These are phyloP conservation scores for Paspalum vaginatum DNA, from an alignment of 176 grass and related monocot genomes.

Conservation along the genomic window DNA sequence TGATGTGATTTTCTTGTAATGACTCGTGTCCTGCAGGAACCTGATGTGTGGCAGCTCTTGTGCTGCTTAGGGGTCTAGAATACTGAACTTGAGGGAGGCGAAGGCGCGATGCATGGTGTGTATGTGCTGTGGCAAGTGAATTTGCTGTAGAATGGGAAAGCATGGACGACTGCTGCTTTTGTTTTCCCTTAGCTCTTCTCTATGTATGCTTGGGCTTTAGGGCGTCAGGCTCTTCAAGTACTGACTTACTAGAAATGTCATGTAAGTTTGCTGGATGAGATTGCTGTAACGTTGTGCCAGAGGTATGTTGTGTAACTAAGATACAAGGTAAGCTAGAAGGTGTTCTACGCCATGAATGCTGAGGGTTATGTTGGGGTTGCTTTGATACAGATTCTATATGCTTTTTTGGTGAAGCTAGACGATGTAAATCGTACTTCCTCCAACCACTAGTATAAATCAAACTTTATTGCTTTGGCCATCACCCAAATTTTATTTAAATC, in stretches of 20 bases:
- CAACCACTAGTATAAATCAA: too few species aligned
- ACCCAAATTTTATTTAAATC: too few species aligned
- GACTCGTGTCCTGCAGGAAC: conserved; percentile 32
- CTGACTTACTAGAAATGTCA: neutral
- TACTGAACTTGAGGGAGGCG: conserved; percentile 1
- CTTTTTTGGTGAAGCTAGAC: neutral
- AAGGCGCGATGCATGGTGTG: neutral
- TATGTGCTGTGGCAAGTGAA: conserved; percentile 26
- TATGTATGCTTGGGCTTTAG: conserved; percentile 1
- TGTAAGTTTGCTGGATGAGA: conserved; percentile 41
- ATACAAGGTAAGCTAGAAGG: conserved; percentile 6
- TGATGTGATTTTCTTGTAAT: neutral
- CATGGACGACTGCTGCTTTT: neutral
- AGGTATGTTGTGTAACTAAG: conserved; percentile 11
- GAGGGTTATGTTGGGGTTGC: neutral
- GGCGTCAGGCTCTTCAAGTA: neutral
- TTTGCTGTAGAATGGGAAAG: conserved; percentile 42
- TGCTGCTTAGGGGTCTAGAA: conserved; percentile 38
- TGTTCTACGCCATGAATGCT: neutral
- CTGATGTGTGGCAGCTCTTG: conserved; percentile 62
- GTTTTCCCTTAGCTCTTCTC: conserved; percentile 1
- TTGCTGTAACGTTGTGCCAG: conserved; percentile 37
- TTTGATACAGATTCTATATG: neutral
- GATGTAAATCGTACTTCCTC: too few species aligned
- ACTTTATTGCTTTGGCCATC: too few species aligned